Evolutionary conservation across 257 asterid species (phyloP).

Genomic region (Petunia secreta): DNA sequence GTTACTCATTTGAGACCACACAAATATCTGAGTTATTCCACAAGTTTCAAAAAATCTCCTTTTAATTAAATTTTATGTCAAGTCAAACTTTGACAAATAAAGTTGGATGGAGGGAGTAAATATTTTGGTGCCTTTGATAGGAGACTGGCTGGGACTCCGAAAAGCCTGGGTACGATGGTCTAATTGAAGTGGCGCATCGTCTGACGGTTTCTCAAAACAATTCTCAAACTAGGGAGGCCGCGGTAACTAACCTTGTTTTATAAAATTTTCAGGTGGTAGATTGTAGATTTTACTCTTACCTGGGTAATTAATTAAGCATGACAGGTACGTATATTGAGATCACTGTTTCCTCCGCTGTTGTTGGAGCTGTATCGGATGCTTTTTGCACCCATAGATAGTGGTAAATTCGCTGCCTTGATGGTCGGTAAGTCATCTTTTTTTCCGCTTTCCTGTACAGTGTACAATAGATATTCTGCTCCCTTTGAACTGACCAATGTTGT

Average conservation of each 20-base stretch:
- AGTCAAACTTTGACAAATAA: no score
- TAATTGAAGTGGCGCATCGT: conserved; percentile 78
- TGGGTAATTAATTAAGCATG: neutral
- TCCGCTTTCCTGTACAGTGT: neutral
- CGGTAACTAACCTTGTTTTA: conserved; percentile 43
- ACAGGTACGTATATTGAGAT: conserved; percentile 65
- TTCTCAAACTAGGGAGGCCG: conserved; percentile 65
- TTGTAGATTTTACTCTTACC: neutral
- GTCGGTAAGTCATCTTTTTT: conserved; percentile 62
- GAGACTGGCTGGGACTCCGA: conserved; percentile 87
- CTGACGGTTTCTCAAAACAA: conserved; percentile 70
- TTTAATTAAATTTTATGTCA: no score
- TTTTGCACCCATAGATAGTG: conserved; percentile 69
- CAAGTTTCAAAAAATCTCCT: no score
- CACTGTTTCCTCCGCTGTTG: conserved; percentile 70
- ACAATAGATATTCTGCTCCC: neutral
- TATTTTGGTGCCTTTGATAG: conserved; percentile 33
- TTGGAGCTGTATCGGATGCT: conserved; percentile 70
- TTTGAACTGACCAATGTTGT: neutral
- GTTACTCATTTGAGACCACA: neutral
- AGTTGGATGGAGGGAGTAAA: no score
- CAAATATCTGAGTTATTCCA: no score
- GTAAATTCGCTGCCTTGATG: conserved; percentile 76
- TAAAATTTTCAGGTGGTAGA: neutral
- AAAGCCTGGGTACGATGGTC: conserved; percentile 79